A percentile compares a stretch with the other conserved stretches of the same genome.
Conservation (phyloP, 495 filamentous ascomycete species). For the Trichoderma asperelloides region DNA sequence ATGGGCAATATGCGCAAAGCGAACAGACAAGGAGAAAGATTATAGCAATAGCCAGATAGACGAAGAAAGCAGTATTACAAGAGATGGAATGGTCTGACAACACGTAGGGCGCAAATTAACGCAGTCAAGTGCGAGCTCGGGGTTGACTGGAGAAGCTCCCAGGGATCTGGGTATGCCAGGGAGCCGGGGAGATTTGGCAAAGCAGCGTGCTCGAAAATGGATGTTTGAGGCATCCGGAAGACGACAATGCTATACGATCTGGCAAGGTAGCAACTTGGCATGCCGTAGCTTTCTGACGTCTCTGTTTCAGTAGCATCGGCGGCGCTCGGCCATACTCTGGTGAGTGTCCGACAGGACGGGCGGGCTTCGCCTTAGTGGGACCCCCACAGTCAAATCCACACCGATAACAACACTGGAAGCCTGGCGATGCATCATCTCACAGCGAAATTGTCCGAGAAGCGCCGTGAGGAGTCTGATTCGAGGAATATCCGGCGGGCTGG, state of each 20-base stretch:
- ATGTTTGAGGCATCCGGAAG: not conserved
- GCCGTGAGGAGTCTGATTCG: not conserved
- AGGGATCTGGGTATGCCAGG: not conserved
- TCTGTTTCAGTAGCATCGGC: conserved; percentile 8
- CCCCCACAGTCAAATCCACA: conserved; percentile 3
- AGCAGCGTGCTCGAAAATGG: not conserved
- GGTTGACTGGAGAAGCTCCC: not conserved
- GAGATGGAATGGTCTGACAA: not conserved
- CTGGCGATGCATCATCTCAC: conserved; percentile 7
- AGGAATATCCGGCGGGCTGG: conserved; percentile 6
- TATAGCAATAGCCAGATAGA: not conserved
- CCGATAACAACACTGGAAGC: conserved; percentile 4
- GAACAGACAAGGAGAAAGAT: not conserved
- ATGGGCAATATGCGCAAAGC: not conserved
- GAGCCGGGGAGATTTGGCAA: not conserved
- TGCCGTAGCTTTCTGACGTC: conserved; percentile 3
- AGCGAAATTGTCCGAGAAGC: conserved; percentile 8
- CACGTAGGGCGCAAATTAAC: not conserved
- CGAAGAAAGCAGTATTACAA: not conserved
- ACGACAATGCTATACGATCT: not conserved
- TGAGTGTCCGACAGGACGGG: conserved; percentile 5
- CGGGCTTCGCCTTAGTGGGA: conserved; percentile 8
- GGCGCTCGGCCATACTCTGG: conserved; percentile 7
- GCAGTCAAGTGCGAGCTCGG: not conserved
- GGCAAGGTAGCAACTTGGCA: conserved; percentile 6